A percentile compares a stretch with the other conserved stretches of the same genome.
These are phyloP conservation scores for Taphrina deformans DNA, from an alignment of 1,139 yeast species.

Conservation along the genomic window DNA sequence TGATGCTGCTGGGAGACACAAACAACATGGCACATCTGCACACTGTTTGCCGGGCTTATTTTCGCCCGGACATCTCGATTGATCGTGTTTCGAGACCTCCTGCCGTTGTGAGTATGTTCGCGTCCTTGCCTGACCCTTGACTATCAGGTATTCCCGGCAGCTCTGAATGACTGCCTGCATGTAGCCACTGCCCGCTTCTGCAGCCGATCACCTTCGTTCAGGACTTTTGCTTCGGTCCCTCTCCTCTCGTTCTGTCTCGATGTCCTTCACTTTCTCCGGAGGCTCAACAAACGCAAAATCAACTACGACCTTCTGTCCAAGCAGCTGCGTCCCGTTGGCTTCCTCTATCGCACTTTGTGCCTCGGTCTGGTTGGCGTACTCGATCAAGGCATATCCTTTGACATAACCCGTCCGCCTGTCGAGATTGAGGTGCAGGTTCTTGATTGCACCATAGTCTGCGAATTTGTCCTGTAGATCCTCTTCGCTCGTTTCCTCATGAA, in stretches of 20 bases:
- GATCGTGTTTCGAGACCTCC: no score
- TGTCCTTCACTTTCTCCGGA: constrained; percentile 33
- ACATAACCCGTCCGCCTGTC: constrained; percentile 52
- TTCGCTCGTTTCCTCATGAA: constrained; percentile 53
- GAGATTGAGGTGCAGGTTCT: constrained; percentile 49
- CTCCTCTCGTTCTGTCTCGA: constrained; percentile 11
- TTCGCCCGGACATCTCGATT: no score
- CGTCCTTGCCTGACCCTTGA: no score
- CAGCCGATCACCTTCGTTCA: no score
- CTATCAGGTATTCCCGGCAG: no score
- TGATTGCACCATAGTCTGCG: constrained; percentile 49
- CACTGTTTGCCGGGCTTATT: no score
- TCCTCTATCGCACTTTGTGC: constrained; percentile 47
- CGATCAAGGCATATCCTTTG: constrained; percentile 51
- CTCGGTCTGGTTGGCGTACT: constrained; percentile 46
- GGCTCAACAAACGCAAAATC: constrained; percentile 50
- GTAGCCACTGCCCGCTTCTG: no score
- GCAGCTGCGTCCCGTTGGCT: constrained; percentile 45
- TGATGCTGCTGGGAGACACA: no score
- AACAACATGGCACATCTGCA: no score
- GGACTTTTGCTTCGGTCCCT: constrained; percentile 39
- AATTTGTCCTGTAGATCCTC: constrained; percentile 51
- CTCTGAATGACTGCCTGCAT: no score
- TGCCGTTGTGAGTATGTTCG: no score
- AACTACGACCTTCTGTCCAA: constrained; percentile 45